Percentiles rank a stretch among this genome's conserved stretches.
phyloP scores from a whole-genome alignment of 75 land plant species.

The Pinus albicaulis region DNA sequence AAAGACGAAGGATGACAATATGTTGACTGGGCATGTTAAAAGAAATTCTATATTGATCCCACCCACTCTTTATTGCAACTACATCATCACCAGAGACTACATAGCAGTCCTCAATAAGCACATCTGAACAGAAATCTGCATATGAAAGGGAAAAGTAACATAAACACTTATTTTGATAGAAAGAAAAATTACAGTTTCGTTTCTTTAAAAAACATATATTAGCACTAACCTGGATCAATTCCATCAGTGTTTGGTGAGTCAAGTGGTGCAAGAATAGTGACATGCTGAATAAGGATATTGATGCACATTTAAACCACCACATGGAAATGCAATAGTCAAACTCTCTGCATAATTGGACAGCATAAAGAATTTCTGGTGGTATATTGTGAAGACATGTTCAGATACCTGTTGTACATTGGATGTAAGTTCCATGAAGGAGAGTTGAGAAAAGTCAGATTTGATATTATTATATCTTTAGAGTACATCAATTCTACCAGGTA shows the following conservation, averaged over 20 bases:
- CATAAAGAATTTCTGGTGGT: neutral
- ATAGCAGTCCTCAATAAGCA: conserved; percentile 59
- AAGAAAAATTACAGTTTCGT: neutral
- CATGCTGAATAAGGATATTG: conserved; percentile 24
- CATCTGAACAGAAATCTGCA: conserved; percentile 64
- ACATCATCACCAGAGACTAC: conserved; percentile 67
- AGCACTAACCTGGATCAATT: conserved; percentile 26
- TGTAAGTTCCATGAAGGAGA: conserved; percentile 79
- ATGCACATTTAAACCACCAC: conserved; percentile 10
- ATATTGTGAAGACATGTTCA: neutral
- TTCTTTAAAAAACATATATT: neutral
- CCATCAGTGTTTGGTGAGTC: conserved; percentile 42
- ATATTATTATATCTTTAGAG: conserved; percentile 48
- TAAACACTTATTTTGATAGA: no score
- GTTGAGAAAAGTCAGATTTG: conserved; percentile 55
- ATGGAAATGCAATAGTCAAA: neutral
- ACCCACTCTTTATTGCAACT: conserved; percentile 72
- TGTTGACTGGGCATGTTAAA: conserved; percentile 54
- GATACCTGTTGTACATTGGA: conserved; percentile 71
- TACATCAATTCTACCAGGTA: conserved; percentile 61
- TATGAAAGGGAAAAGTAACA: neutral
- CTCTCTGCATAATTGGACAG: neutral
- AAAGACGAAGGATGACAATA: conserved; percentile 39
- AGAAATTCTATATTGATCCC: conserved; percentile 68
- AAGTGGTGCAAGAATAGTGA: conserved; percentile 33